A percentile compares a stretch with the other conserved stretches of the same genome.
phyloP scores from a whole-genome alignment of 495 filamentous ascomycete genomes.

The Trichoderma parareesei region DNA sequence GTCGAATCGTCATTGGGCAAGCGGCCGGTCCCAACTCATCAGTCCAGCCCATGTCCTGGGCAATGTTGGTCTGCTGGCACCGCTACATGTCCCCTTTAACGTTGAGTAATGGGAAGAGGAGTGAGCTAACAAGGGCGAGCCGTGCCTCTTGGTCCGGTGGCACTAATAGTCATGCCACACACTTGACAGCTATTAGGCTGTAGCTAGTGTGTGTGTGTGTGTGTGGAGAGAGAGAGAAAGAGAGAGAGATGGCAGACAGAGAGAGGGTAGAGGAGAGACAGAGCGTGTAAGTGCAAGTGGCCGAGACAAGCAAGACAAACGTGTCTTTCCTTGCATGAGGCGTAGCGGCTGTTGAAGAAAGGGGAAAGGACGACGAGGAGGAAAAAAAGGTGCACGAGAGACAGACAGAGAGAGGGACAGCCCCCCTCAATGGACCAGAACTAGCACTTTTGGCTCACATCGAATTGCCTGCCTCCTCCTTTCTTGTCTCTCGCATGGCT shows the following conservation, averaged over 20 bases:
- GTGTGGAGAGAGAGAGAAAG: neutral
- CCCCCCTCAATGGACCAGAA: no score
- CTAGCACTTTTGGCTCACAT: no score
- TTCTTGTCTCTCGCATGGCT: neutral
- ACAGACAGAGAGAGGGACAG: no score
- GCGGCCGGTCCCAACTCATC: neutral
- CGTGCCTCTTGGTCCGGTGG: conserved; percentile 1
- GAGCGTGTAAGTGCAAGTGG: neutral
- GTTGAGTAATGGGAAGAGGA: neutral
- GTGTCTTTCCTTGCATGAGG: neutral
- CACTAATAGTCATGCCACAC: neutral
- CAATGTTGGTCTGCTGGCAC: neutral
- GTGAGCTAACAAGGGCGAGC: conserved; percentile 5
- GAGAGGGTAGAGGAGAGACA: neutral
- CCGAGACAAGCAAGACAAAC: neutral
- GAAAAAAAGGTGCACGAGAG: no score
- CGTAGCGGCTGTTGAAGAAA: conserved; percentile 2
- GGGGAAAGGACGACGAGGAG: no score
- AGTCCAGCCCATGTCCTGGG: neutral
- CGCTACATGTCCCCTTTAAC: neutral
- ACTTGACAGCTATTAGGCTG: neutral
- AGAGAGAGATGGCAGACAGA: neutral
- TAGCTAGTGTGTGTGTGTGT: neutral
- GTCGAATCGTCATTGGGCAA: neutral
- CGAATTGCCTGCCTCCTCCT: no score